Base-by-base conservation (phyloP, 768 basidiomycete species). In the Boletus speciosus region DNA sequence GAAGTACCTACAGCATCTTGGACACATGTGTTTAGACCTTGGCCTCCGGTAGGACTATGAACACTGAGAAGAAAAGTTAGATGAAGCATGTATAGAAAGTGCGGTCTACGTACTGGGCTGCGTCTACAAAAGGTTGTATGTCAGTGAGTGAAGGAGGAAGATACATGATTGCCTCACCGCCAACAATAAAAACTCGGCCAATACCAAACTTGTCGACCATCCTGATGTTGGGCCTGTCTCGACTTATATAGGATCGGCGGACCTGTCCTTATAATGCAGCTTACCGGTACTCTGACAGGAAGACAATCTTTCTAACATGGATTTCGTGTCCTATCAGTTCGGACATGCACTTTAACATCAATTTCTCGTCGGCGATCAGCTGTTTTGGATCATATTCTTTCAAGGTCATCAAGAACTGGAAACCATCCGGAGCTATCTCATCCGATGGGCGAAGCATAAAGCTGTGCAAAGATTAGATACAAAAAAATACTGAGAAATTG, bases 141-240 rank as follows among this genome's bases (percentile, higher is more conserved):
- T 51, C 2, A 47, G 19, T 36, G n/a, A 40, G 6, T 21, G 7
- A 12, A 15, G 15, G 5, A 36, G n/a, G 38, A 32, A 29, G 9
- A 27, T 3, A 10, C 12, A 37, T 5, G 27, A 45, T 23, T 8
- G 21, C 10, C 43, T 47, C 31, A 62, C 81, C 81, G 59, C 81
- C 81, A 27, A 66, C 74, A 16, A 81, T 47, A 54, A 81, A 81
- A 11, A 75, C 76, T n/a, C 77, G 69, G 1, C 78, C 78, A 5
- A 59, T 52, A 15, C 66, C 59, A 56, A 81, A 76, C 21, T 63
- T 70, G 43, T 79, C 59, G 1, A 73, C 75, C 77, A 80, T 78
- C 10, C 81, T 71, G 29, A 81, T 73, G 60, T 79, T 80, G 1
- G 78, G 73, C 29, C 80, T 76, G 47, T 43, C n/a, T 19, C 27